phyloP scores from a whole-genome alignment of 352 stramenopile species.

The Pythium plurisporium region DNA sequence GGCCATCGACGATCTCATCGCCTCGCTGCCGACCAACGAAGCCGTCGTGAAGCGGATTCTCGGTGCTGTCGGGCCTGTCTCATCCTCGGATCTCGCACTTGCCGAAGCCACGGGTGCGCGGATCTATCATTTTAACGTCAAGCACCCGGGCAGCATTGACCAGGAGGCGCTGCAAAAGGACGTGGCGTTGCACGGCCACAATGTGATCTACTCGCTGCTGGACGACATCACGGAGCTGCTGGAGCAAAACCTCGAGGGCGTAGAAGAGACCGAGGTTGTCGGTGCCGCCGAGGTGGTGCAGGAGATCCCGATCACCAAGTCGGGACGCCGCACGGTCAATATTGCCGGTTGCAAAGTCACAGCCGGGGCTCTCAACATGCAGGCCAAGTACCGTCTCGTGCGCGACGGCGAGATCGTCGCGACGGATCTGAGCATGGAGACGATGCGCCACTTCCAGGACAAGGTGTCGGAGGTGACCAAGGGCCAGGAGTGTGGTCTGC shows the following conservation, averaged over 20 bases:
- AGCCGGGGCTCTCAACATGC: constrained; percentile 89
- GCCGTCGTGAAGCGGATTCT: constrained; percentile 80
- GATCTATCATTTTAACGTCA: constrained; percentile 90
- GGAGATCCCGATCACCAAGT: constrained; percentile 80
- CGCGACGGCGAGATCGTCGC: constrained; percentile 90
- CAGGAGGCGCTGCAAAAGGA: constrained; percentile 78
- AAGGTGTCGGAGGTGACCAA: constrained; percentile 90
- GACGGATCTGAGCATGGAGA: constrained; percentile 81
- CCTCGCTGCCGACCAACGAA: constrained; percentile 62
- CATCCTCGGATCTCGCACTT: constrained; percentile 79
- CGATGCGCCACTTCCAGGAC: constrained; percentile 90
- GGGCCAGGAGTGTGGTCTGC: constrained; percentile 98
- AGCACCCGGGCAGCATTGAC: constrained; percentile 64
- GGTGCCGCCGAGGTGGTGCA: constrained; percentile 78
- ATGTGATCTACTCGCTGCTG: constrained; percentile 86
- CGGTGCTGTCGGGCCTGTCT: constrained; percentile 77
- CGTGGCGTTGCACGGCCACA: constrained; percentile 65
- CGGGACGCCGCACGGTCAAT: constrained; percentile 86
- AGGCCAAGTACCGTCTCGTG: constrained; percentile 76
- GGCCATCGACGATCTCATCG: constrained; percentile 86
- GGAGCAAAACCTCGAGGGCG: constrained; percentile 54
- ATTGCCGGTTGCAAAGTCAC: constrained; percentile 95
- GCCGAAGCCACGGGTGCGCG: constrained; percentile 74
- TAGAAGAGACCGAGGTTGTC: constrained; percentile 61
- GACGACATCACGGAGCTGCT: constrained; percentile 86